phyloP scores from a whole-genome alignment of 139 green algal species.

The Deuterostichococcus epilithicus region DNA sequence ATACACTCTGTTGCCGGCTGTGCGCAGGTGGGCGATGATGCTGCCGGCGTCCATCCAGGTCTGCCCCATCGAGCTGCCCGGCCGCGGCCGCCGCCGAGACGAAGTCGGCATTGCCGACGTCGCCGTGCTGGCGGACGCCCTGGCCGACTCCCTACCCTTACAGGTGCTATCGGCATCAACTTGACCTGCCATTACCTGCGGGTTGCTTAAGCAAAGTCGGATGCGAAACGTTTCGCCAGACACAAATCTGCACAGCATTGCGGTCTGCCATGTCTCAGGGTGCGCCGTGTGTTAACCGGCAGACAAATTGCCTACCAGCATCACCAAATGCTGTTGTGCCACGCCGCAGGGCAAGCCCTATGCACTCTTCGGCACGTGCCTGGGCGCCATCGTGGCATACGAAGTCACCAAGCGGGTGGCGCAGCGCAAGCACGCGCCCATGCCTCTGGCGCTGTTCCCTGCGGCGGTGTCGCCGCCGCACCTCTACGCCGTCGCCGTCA shows the following conservation, averaged over 20 bases:
- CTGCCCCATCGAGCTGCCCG: slow-evolving; percentile 41
- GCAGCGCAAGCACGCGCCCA: not conserved
- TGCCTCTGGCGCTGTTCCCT: slow-evolving; percentile 28
- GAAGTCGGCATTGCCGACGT: slow-evolving; percentile 16
- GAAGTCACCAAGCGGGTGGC: slow-evolving; percentile 26
- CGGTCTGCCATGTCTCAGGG: no score
- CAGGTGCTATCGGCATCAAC: not conserved
- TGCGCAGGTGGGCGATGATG: slow-evolving; percentile 30
- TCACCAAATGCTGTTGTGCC: no score
- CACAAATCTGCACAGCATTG: no score
- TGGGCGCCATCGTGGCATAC: slow-evolving; percentile 44
- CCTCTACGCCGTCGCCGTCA: slow-evolving; percentile 34
- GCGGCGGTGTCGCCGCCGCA: slow-evolving; percentile 44
- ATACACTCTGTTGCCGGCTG: not conserved
- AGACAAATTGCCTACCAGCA: not conserved
- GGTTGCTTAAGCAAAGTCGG: no score
- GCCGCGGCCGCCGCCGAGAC: slow-evolving; percentile 20
- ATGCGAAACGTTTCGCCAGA: no score
- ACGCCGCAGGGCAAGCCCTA: slow-evolving; percentile 34
- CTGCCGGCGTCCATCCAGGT: slow-evolving; percentile 40
- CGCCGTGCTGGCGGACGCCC: slow-evolving; percentile 5
- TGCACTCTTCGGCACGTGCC: slow-evolving; percentile 37
- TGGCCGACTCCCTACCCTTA: slow-evolving; percentile 29
- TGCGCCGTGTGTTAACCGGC: no score
- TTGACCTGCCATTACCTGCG: no score